A percentile compares a stretch with the other conserved stretches of the same genome.
These are phyloP conservation scores for Hericium erinaceus DNA, from an alignment of 768 basidiomycete genomes.

Conservation along the genomic window DNA sequence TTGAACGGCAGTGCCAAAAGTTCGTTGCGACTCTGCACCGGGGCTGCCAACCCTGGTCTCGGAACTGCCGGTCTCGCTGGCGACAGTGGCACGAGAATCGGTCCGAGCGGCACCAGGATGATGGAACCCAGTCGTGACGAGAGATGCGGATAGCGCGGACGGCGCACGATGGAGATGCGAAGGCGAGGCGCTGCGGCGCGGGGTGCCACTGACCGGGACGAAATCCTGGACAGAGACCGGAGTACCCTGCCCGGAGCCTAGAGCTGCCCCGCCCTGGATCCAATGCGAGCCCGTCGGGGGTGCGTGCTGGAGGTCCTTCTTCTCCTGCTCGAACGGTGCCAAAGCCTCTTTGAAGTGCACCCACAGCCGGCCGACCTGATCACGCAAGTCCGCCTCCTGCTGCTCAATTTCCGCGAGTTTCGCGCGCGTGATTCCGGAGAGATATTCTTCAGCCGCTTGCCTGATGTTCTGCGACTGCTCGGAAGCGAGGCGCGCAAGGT, in stretches of 20 bases:
- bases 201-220: conserved; percentile 35
- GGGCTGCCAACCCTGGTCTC: too few relatives aligned
- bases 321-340: conserved; percentile 33
- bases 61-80: neutral
- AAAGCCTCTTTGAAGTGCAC: conserved; percentile 42
- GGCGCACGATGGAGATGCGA: conserved; percentile 27
- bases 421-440: conserved; percentile 40
- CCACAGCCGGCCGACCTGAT: conserved; percentile 59
- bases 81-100: neutral
- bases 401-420: conserved; percentile 49
- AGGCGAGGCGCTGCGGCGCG: conserved; percentile 29
- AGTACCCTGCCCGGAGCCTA: conserved; percentile 5
- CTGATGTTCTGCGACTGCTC: conserved; percentile 47
- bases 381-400: conserved; percentile 43
- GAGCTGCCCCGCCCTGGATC: neutral
- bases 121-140: conserved; percentile 38
- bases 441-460: conserved; percentile 46
- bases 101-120: neutral
- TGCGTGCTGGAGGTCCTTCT: conserved; percentile 15
- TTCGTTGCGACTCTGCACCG: too few relatives aligned
- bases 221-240: conserved; percentile 44
- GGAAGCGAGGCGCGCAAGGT: conserved; percentile 51
- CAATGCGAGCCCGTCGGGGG: neutral
- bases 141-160: conserved; percentile 66
- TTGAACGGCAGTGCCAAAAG: neutral